Evolutionary conservation across 768 basidiomycete species (phyloP), one percentile per base, ranked within the genome.

Genomic region (Macrolepiota albuminosa): DNA sequence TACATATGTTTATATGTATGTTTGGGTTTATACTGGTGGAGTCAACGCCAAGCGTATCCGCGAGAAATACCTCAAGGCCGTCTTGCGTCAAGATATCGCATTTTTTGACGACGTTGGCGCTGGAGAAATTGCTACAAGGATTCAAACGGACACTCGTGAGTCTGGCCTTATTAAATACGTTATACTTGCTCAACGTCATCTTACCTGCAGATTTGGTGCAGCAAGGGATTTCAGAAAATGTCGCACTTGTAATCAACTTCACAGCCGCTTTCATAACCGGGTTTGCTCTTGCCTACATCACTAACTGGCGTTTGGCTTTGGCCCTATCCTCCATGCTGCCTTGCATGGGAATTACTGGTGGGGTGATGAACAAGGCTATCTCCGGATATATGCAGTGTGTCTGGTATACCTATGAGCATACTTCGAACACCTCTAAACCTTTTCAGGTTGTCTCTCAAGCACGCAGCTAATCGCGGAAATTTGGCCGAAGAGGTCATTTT

Each of bases 401-500:
- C 46, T 6, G 21, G 21, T 26, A 40, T 43, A 51, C 36, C 10
- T 36, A 37, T 6, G 4, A 16, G 6, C 11, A 31, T 24, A 39
- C 49, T 49, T 18, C 40, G n/a, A 64, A n/a, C n/a, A n/a, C 3
- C 13, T 5, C 47, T 36, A 56, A 24, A n/a, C 26, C 4, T 26
- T 46, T 21, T 9, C 40, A 89, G 89, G 64, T 58, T 82, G 14
- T 85, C 91, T 33, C 81, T 95, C 56, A 83, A 88, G 58, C 78
- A 88, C 57, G 81, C 93, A 26, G 93, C 93, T 2, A 83, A 86
- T 11, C 86, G 87, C 21, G 94, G 94, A 37, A 87, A 83, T 10
- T 69, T 97, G 14, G 95, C 94, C 0, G 95, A 98, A 72, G 95
- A 97, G 72, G 93, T 93, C 64, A 91, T 98, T 60, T 89, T 91